phyloP scores from a whole-genome alignment of 352 stramenopile genomes.

The Globisporangium radiosum region DNA sequence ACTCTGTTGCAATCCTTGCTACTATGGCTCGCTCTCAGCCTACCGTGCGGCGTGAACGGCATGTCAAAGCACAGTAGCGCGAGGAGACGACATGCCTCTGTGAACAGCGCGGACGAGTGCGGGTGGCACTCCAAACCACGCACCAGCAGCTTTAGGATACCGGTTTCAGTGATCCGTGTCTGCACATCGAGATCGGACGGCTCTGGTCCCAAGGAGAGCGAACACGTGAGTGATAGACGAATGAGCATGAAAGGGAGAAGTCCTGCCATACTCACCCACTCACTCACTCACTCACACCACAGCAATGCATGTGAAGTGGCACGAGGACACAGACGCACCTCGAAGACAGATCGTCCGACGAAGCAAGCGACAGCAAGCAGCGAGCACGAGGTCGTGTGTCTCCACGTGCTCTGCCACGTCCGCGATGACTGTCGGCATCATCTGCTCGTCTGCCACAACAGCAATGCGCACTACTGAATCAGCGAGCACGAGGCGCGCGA shows the following conservation, averaged over 20 bases:
- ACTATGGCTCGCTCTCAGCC: neutral
- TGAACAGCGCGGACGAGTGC: constrained; percentile 19
- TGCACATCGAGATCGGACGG: constrained; percentile 51
- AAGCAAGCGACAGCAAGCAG: constrained; percentile 39
- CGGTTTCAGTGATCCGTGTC: constrained; percentile 37
- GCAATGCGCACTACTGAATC: constrained; percentile 15
- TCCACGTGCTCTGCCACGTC: constrained; percentile 25
- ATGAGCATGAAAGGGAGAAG: neutral
- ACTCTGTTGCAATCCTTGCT: too few species aligned
- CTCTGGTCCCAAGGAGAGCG: constrained; percentile 13
- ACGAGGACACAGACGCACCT: constrained; percentile 9
- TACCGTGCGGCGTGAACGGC: constrained; percentile 34
- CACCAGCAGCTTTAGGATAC: constrained; percentile 25
- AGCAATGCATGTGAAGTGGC: neutral
- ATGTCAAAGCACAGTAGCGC: constrained; percentile 49
- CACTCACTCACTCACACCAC: neutral
- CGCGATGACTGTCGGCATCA: constrained; percentile 25
- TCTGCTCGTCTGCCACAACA: constrained; percentile 25
- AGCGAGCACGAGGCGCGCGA: constrained; percentile 39
- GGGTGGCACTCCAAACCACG: constrained; percentile 24
- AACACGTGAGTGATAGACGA: neutral
- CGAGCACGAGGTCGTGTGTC: constrained; percentile 25
- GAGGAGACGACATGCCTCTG: constrained; percentile 30
- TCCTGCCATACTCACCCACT: too few species aligned
- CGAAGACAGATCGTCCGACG: constrained; percentile 39